Evolutionary conservation across 78 protist genomes (phyloP).

Genomic region (Cavenderia fasciculata): DNA sequence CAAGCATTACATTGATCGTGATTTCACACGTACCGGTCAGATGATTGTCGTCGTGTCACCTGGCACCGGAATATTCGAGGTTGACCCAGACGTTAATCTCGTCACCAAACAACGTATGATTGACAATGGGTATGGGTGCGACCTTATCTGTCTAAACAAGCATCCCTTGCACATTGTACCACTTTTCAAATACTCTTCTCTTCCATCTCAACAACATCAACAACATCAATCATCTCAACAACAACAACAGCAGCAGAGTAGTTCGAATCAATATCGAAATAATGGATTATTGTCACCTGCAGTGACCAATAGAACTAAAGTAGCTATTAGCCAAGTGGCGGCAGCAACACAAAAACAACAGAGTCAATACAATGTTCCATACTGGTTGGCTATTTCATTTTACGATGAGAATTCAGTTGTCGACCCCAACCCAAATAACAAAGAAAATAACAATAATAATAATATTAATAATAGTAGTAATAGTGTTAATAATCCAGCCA

Average conservation of each 20-base stretch:
- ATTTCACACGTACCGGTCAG: slow-evolving; percentile 87
- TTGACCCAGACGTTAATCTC: slow-evolving; percentile 70
- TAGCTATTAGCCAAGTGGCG: too few relatives aligned
- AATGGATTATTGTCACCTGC: too few relatives aligned
- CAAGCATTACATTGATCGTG: slow-evolving; percentile 89
- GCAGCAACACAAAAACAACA: too few relatives aligned
- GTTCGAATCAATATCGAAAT: too few relatives aligned
- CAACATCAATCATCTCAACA: not conserved
- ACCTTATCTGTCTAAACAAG: slow-evolving; percentile 67
- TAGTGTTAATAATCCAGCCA: not conserved
- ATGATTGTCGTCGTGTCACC: slow-evolving; percentile 85
- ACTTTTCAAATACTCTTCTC: slow-evolving; percentile 30
- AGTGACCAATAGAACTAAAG: too few relatives aligned
- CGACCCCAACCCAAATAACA: too few relatives aligned
- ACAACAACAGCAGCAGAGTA: too few relatives aligned
- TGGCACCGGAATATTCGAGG: slow-evolving; percentile 86
- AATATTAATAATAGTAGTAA: not conserved
- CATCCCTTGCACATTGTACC: slow-evolving; percentile 81
- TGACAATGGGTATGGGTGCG: slow-evolving; percentile 88
- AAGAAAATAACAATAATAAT: too few relatives aligned
- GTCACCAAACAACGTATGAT: slow-evolving; percentile 85
- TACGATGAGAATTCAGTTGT: slow-evolving; percentile 39
- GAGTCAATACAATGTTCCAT: slow-evolving; percentile 48
- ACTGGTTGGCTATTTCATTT: slow-evolving; percentile 72
- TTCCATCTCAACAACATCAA: not conserved